phyloP scores from a whole-genome alignment of 2,329 filamentous ascomycete genomes.

The Trichoderma asperellum region DNA sequence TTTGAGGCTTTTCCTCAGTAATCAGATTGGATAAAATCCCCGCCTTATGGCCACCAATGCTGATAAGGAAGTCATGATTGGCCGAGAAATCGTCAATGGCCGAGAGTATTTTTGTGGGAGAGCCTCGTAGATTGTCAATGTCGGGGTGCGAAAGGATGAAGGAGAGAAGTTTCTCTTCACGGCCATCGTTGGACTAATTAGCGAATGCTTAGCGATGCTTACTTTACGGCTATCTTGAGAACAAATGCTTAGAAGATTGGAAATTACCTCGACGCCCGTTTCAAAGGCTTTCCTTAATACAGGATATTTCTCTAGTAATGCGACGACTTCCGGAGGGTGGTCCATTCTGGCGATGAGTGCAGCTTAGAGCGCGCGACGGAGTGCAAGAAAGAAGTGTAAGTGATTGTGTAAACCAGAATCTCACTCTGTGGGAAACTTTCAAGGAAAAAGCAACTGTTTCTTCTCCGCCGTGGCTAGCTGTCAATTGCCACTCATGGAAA shows the following conservation, averaged over 20 bases:
- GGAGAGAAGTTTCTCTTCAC: constrained; percentile 11
- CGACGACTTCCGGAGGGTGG: constrained; percentile 12
- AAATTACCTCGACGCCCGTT: constrained; percentile 5
- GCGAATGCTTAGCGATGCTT: not conserved
- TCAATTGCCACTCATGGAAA: not conserved
- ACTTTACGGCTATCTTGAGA: too few species aligned
- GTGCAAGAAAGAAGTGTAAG: not conserved
- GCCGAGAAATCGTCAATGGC: constrained; percentile 17
- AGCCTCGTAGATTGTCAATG: not conserved
- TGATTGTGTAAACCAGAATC: not conserved
- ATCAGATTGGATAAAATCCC: constrained; percentile 72
- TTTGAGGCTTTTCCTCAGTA: constrained; percentile 63
- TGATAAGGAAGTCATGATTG: constrained; percentile 62
- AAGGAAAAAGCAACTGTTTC: not conserved
- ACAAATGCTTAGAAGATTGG: not conserved
- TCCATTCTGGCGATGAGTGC: constrained; percentile 1
- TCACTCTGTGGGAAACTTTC: not conserved
- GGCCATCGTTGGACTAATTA: constrained; percentile 17
- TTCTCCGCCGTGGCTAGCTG: not conserved
- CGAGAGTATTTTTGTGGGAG: constrained; percentile 13
- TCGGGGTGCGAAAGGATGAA: constrained; percentile 18
- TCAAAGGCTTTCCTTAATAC: not conserved
- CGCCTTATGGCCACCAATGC: constrained; percentile 76
- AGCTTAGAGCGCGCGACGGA: not conserved
- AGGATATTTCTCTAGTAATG: constrained; percentile 15